A percentile compares a stretch with the other conserved stretches of the same genome.
These are phyloP conservation scores for Vanderwaltozyma verrucispora DNA, from an alignment of 805 yeast species.

Conservation along the genomic window DNA sequence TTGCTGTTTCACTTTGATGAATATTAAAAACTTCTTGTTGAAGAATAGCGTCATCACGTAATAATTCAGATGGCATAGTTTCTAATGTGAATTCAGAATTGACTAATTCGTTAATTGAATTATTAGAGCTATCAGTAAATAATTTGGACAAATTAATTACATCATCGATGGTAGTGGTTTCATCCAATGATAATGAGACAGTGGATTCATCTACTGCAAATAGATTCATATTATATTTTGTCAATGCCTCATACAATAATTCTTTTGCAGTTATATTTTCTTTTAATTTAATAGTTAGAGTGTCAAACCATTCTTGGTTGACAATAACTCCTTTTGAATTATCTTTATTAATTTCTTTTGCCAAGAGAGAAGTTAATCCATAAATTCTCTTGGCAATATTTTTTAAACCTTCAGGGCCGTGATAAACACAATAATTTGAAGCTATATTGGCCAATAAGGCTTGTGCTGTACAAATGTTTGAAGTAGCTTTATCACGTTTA, in stretches of 20 bases:
- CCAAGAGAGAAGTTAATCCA: conserved; percentile 64
- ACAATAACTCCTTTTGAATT: conserved; percentile 36
- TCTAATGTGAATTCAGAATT: conserved; percentile 32
- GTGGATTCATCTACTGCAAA: conserved; percentile 52
- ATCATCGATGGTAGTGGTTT: conserved; percentile 62
- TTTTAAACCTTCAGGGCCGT: conserved; percentile 80
- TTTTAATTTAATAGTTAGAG: conserved; percentile 53
- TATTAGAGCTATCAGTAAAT: conserved; percentile 38
- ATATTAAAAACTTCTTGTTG: conserved; percentile 70
- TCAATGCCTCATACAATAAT: conserved; percentile 47
- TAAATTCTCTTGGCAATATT: conserved; percentile 69
- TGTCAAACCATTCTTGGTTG: conserved; percentile 74
- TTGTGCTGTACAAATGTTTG: conserved; percentile 97
- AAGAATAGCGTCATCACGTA: conserved; percentile 51
- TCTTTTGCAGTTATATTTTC: conserved; percentile 42
- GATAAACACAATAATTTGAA: conserved; percentile 92
- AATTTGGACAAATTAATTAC: conserved; percentile 44
- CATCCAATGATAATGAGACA: conserved; percentile 83
- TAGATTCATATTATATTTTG: conserved; percentile 59
- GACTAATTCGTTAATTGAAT: conserved; percentile 8
- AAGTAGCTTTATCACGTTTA: conserved; percentile 94
- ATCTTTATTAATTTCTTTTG: conserved; percentile 38
- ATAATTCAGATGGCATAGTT: conserved; percentile 36
- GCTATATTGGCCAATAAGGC: conserved; percentile 92
- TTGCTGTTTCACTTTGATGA: conserved; percentile 90